Base-by-base conservation (phyloP, 176 grass and related monocot genomes). In the Lolium rigidum region DNA sequence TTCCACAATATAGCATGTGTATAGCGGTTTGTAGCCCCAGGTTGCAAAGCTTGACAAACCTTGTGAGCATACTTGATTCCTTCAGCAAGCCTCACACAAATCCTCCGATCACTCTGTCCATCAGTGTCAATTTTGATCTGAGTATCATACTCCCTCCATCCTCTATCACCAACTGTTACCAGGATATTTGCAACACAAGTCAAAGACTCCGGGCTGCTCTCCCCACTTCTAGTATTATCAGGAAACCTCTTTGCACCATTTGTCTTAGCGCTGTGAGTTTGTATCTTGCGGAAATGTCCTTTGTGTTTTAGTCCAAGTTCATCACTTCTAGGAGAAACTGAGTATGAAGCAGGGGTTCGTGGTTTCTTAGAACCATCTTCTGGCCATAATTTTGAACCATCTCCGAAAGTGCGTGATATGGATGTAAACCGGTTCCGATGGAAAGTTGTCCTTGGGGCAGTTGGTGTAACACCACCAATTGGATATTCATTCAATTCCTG, bases 1-100 rank as follows among this genome's bases (percentile, higher is more conserved):
- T 92, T 95, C 97, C 97, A 99, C 83, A 99, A 94, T 85, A 99
- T 99, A 70, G 97, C 97, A 94, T 96, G 97, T 20, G 97, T 99
- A 82, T 92, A 99, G 15, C 97, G 94, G 55, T 99, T 99, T 77
- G 97, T 93, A 43, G 92, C 88, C 76, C 97, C 97, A 66, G 92
- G 94, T 59, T 99, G 97, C 82, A 99, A 81, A 77, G 88, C 73
- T 73, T 99, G 97, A 80, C 81, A 87, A 78, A 91, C 92, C 81
- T 91, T 84, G 85, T 97, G 88, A 81, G 88, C 52, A 85, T 91
- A 96, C 78, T 91, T 96, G 14, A 70, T 91, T 81, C 80, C 90
- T 67, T 90, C 87, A 76, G 86, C 91, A 94, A 99, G 81, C 74
- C 90, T 90, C 77, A 99, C 94, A 69, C 86, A 93, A 71, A 99